Conservation (phyloP, 2,329 filamentous ascomycete species). For the Macrophomina phaseolina region DNA sequence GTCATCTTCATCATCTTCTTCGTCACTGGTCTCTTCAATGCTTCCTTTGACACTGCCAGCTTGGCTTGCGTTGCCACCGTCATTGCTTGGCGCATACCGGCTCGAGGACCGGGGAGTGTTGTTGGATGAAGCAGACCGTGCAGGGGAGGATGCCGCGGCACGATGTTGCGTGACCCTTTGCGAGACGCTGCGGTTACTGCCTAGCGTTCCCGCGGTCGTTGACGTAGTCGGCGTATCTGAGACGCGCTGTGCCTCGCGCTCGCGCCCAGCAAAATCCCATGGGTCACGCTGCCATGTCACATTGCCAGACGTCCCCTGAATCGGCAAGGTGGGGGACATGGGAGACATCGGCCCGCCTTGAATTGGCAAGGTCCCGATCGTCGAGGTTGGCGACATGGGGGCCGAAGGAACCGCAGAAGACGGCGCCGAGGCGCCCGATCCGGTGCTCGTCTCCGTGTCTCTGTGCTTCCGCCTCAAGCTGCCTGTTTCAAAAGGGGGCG, state of each 20-base stretch:
- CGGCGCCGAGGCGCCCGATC: slow-evolving; percentile 19
- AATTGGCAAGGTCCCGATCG: slow-evolving; percentile 24
- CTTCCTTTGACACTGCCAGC: slow-evolving; percentile 27
- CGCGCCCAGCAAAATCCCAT: slow-evolving; percentile 21
- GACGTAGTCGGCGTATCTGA: slow-evolving; percentile 26
- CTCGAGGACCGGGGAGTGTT: slow-evolving; percentile 23
- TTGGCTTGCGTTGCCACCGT: slow-evolving; percentile 11
- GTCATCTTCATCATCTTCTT: slow-evolving; percentile 26
- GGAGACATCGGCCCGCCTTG: slow-evolving; percentile 25
- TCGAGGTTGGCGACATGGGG: slow-evolving; percentile 25
- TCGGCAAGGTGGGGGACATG: slow-evolving; percentile 17
- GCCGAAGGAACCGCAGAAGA: slow-evolving; percentile 17
- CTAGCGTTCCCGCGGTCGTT: slow-evolving; percentile 25
- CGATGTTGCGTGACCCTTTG: slow-evolving; percentile 17
- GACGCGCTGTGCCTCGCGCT: slow-evolving; percentile 20
- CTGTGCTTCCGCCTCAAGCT: slow-evolving; percentile 33
- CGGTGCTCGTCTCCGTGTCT: slow-evolving; percentile 27
- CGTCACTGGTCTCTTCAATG: slow-evolving; percentile 27
- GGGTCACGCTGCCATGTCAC: slow-evolving; percentile 25
- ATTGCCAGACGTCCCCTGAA: slow-evolving; percentile 15
- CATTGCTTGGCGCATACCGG: slow-evolving; percentile 21
- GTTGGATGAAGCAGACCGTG: slow-evolving; percentile 23
- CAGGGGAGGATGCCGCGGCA: slow-evolving; percentile 17
- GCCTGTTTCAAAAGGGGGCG: slow-evolving; percentile 33
- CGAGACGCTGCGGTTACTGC: slow-evolving; percentile 26